A percentile compares a stretch with the other conserved stretches of the same genome.
Evolutionary conservation across 768 basidiomycete genomes (phyloP).

Genomic region (Pisolithus microcarpus): DNA sequence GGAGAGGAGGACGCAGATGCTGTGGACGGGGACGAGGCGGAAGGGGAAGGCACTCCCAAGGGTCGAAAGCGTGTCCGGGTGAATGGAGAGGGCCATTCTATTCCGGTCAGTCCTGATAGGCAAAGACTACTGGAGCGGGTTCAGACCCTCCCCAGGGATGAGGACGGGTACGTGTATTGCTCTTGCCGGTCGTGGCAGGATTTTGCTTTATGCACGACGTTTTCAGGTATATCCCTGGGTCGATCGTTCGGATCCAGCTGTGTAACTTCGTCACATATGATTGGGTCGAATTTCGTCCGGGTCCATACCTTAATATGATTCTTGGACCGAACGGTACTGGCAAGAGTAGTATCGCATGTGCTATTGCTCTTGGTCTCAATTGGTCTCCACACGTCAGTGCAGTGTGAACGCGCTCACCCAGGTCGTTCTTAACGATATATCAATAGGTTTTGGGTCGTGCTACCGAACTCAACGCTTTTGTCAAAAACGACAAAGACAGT

Average conservation of each 20-base stretch:
- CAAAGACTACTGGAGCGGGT: conserved; percentile 31
- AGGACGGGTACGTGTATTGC: conserved; percentile 49
- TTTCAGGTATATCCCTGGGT: conserved; percentile 78
- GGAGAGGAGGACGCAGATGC: conserved; percentile 28
- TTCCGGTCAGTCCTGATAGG: conserved; percentile 31
- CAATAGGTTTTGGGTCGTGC: conserved; percentile 78
- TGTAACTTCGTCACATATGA: conserved; percentile 95
- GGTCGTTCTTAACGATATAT: conserved; percentile 4
- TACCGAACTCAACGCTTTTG: conserved; percentile 67
- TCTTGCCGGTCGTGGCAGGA: background rate
- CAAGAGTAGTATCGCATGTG: conserved; percentile 90
- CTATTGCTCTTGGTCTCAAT: conserved; percentile 80
- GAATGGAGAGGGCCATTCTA: conserved; percentile 56
- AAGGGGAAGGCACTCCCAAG: conserved; percentile 44
- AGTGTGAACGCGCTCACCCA: conserved; percentile 20
- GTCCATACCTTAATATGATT: conserved; percentile 94
- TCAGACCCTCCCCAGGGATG: conserved; percentile 61
- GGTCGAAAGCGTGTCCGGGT: conserved; percentile 61
- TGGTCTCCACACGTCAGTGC: conserved; percentile 46
- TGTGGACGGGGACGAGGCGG: conserved; percentile 24
- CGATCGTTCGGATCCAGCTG: conserved; percentile 82
- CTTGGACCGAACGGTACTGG: conserved; percentile 96
- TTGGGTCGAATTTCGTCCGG: conserved; percentile 81
- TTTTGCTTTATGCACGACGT: conserved; percentile 4
- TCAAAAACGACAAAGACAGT: conserved; percentile 66